Percentiles rank a stretch among this genome's conserved stretches.
phyloP scores from a whole-genome alignment of 2,329 filamentous ascomycete species.

The Pseudocercospora fijiensis region DNA sequence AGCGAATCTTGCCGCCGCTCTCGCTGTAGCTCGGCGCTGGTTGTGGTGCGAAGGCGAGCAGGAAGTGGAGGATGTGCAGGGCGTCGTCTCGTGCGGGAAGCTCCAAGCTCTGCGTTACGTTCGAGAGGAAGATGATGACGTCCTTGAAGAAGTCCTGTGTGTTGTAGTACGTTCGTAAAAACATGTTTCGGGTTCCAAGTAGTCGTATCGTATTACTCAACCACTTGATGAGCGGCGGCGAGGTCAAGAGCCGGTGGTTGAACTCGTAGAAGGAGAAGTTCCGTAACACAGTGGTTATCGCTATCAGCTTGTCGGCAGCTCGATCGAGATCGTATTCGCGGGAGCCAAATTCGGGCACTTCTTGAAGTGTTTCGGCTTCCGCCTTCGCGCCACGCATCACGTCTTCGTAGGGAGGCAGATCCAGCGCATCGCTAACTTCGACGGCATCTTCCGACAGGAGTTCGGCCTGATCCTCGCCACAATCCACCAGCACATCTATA shows the following conservation, averaged over 20 bases:
- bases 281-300: constrained; percentile 85
- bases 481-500: constrained; percentile 83
- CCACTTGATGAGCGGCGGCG: constrained; percentile 76
- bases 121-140: constrained; percentile 81
- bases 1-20: constrained; percentile 58
- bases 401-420: constrained; percentile 83
- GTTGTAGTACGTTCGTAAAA: constrained; percentile 78
- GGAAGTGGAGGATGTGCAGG: constrained; percentile 78
- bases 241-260: constrained; percentile 74
- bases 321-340: constrained; percentile 78
- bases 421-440: constrained; percentile 83
- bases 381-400: constrained; percentile 73
- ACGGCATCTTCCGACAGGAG: constrained; percentile 78
- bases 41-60: constrained; percentile 83
- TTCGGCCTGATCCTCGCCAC: constrained; percentile 84
- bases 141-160: constrained; percentile 98
- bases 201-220: constrained; percentile 80
- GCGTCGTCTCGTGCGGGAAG: constrained; percentile 86
- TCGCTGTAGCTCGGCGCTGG: constrained; percentile 61
- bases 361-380: constrained; percentile 70
- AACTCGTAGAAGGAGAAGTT: constrained; percentile 84
- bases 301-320: constrained; percentile 82
- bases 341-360: constrained; percentile 71
- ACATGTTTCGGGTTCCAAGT: constrained; percentile 82
- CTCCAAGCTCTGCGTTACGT: constrained; percentile 73